Evolutionary conservation across 2,329 filamentous ascomycete species (phyloP).

Genomic region (Trichoderma cornu-damae): DNA sequence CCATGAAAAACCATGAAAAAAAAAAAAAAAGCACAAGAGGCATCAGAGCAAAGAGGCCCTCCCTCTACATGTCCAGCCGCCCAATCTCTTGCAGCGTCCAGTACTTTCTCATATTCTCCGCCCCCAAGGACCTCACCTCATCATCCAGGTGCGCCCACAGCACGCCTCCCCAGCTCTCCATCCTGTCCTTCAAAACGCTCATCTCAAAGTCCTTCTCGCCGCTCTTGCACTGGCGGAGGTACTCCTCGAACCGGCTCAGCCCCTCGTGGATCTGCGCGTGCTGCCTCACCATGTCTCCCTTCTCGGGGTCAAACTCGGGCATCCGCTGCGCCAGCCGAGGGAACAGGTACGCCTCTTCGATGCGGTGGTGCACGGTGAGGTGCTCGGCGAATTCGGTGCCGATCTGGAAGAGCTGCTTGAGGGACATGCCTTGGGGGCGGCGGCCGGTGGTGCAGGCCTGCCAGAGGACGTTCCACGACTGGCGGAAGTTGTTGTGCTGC

Average conservation of each 20-base stretch:
- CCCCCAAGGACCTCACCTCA: slow-evolving; percentile 71
- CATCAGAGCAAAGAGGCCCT: no score
- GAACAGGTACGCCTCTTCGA: slow-evolving; percentile 80
- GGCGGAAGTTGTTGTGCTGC: slow-evolving; percentile 72
- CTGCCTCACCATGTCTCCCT: slow-evolving; percentile 62
- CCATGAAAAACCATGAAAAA: no score
- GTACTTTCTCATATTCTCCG: slow-evolving; percentile 82
- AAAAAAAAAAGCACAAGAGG: neutral
- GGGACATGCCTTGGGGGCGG: slow-evolving; percentile 58
- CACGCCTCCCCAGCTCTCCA: slow-evolving; percentile 74
- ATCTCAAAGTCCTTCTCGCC: slow-evolving; percentile 59
- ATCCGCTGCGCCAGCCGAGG: slow-evolving; percentile 71
- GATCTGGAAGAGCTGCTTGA: slow-evolving; percentile 61
- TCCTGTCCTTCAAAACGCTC: slow-evolving; percentile 58
- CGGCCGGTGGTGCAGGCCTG: slow-evolving; percentile 54
- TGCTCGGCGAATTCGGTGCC: slow-evolving; percentile 66
- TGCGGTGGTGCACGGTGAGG: slow-evolving; percentile 71
- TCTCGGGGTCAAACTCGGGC: slow-evolving; percentile 61
- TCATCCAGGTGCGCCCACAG: slow-evolving; percentile 80
- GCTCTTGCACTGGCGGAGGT: slow-evolving; percentile 55
- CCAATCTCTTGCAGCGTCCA: slow-evolving; percentile 74
- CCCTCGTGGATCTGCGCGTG: slow-evolving; percentile 75
- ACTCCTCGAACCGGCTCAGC: slow-evolving; percentile 61
- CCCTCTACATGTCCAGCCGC: slow-evolving; percentile 22
- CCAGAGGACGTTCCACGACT: slow-evolving; percentile 67